A percentile compares a stretch with the other conserved stretches of the same genome.
Conservation (phyloP, 192 early-diverging fungal genomes). For the Backusella morwellensis region DNA sequence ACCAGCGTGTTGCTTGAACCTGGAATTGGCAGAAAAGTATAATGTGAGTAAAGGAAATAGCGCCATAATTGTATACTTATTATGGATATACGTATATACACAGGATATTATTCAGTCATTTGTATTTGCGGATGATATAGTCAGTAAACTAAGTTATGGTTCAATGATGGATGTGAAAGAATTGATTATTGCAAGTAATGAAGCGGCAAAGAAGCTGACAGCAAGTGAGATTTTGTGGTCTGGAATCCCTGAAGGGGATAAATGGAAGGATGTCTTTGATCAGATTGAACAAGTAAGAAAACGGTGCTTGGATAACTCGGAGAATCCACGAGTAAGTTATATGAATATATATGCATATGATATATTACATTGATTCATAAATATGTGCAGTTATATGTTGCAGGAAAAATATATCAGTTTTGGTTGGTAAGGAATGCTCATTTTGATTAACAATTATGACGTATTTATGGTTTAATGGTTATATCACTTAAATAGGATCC, state of each 20-base stretch:
- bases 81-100: background rate
- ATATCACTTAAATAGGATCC: slow-evolving; percentile 22
- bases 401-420: slow-evolving; percentile 37
- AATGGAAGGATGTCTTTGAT: slow-evolving; percentile 44
- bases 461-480: background rate
- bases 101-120: slow-evolving; percentile 48
- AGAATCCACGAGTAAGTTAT: slow-evolving; percentile 42
- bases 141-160: slow-evolving; percentile 55
- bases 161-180: slow-evolving; percentile 55
- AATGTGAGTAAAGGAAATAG: background rate
- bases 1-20: slow-evolving; percentile 42
- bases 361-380: background rate
- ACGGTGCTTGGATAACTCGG: slow-evolving; percentile 30
- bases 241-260: slow-evolving; percentile 33
- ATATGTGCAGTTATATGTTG: slow-evolving; percentile 30
- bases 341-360: background rate
- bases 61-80: background rate
- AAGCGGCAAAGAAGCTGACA: slow-evolving; percentile 43
- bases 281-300: slow-evolving; percentile 35
- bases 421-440: slow-evolving; percentile 22
- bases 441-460: background rate
- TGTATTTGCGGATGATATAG: slow-evolving; percentile 55
- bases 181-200: slow-evolving; percentile 45
- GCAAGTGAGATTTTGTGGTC: slow-evolving; percentile 45
- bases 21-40: slow-evolving; percentile 49